Conservation (phyloP, 2,329 filamentous ascomycete genomes). For the Acrocalymma vagum region DNA sequence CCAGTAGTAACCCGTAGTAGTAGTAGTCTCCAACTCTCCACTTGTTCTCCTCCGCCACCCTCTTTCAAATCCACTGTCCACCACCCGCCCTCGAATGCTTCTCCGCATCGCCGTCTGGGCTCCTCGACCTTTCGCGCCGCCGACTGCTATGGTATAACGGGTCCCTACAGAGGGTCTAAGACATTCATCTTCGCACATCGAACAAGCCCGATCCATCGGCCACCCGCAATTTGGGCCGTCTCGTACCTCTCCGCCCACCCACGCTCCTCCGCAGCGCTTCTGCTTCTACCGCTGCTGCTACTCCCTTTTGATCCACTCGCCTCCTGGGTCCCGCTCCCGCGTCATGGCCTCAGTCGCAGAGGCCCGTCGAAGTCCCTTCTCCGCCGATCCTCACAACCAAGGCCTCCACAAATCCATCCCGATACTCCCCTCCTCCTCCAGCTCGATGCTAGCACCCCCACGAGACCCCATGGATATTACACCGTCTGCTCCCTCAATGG, state of each 20-base stretch:
- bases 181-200: too few relatives aligned
- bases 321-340: conserved; percentile 11
- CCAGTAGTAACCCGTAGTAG: too few relatives aligned
- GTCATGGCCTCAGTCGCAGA: conserved; percentile 56
- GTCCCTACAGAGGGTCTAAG: too few relatives aligned
- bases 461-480: conserved; percentile 66
- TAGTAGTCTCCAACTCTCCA: too few relatives aligned
- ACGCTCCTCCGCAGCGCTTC: conserved; percentile 14
- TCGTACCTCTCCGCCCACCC: conserved; percentile 3
- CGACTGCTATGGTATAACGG: too few relatives aligned
- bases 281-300: conserved; percentile 13
- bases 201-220: too few relatives aligned
- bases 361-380: conserved; percentile 56
- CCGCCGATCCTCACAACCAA: conserved; percentile 50
- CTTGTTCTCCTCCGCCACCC: too few relatives aligned
- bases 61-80: too few relatives aligned
- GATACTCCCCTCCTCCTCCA: conserved; percentile 58
- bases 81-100: too few relatives aligned
- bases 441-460: conserved; percentile 52
- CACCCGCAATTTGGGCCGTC: too few relatives aligned
- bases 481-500: conserved; percentile 57
- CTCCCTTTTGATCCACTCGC: conserved; percentile 4
- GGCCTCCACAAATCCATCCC: conserved; percentile 61
- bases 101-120: too few relatives aligned
- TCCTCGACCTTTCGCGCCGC: too few relatives aligned